Percentiles rank a stretch among this genome's conserved stretches.
Conservation (phyloP, 208 protist genomes). For the Leishmania tarentolae region DNA sequence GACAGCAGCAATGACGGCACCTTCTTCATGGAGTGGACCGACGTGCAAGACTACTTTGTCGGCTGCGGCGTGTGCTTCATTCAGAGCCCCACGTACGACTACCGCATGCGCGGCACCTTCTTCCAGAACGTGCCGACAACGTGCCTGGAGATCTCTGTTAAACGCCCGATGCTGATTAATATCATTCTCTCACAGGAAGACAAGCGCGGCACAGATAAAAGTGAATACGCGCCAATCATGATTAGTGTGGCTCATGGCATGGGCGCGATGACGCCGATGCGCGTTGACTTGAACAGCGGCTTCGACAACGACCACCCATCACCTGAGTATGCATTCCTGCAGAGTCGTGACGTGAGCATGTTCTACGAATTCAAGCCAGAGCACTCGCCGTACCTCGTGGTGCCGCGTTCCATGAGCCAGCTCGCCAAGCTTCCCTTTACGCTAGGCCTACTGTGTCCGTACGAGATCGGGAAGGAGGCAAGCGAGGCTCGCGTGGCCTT, state of each 20-base stretch:
- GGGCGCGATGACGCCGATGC: constrained; percentile 47
- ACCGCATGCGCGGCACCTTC: constrained; percentile 80
- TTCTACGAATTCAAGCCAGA: constrained; percentile 78
- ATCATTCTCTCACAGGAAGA: constrained; percentile 79
- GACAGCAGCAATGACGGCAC: constrained; percentile 47
- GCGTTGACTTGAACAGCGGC: constrained; percentile 72
- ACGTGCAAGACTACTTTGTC: constrained; percentile 72
- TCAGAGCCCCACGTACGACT: constrained; percentile 71
- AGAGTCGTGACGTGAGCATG: constrained; percentile 75
- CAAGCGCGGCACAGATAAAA: constrained; percentile 67
- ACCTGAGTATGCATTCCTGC: constrained; percentile 71
- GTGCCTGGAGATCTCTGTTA: constrained; percentile 69
- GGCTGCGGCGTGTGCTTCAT: constrained; percentile 81
- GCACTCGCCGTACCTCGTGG: constrained; percentile 79
- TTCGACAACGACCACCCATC: constrained; percentile 82
- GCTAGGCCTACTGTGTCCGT: constrained; percentile 54
- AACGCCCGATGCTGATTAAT: constrained; percentile 45
- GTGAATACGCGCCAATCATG: constrained; percentile 74
- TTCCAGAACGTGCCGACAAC: constrained; percentile 66
- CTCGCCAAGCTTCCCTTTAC: constrained; percentile 63
- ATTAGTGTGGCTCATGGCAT: constrained; percentile 74
- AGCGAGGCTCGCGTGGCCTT: constrained; percentile 65
- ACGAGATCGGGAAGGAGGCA: constrained; percentile 57
- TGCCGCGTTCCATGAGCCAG: constrained; percentile 66
- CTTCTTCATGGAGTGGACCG: constrained; percentile 84